Conservation (phyloP, 768 basidiomycete genomes). For the Xerocomus potaroensis region DNA sequence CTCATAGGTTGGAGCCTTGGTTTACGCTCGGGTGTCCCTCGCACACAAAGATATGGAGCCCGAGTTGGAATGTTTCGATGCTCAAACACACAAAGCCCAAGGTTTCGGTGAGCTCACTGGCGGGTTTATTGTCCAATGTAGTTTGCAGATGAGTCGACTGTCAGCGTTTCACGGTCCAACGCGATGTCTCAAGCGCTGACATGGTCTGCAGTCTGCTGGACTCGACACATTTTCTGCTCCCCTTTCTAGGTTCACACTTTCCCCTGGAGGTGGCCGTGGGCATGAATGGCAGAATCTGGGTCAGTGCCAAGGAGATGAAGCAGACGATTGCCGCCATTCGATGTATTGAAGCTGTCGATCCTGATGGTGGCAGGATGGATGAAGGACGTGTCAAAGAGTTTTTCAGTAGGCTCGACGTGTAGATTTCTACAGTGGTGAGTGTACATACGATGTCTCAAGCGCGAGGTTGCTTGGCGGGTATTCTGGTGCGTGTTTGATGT, state of each 20-base stretch:
- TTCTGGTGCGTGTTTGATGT: not conserved
- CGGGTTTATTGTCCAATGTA: slow-evolving; percentile 78
- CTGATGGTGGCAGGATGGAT: slow-evolving; percentile 63
- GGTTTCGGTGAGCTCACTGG: slow-evolving; percentile 93
- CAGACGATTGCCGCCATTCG: slow-evolving; percentile 73
- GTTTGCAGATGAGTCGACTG: slow-evolving; percentile 83
- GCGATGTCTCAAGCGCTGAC: slow-evolving; percentile 2
- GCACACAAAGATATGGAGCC: slow-evolving; percentile 99
- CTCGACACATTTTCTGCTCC: slow-evolving; percentile 77
- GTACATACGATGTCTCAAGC: not conserved
- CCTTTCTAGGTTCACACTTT: slow-evolving; percentile 73
- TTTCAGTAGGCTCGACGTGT: slow-evolving; percentile 43
- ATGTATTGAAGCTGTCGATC: slow-evolving; percentile 79
- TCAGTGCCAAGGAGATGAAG: slow-evolving; percentile 67
- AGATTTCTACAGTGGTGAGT: slow-evolving; percentile 1
- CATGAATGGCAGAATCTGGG: slow-evolving; percentile 89
- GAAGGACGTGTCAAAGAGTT: slow-evolving; percentile 50
- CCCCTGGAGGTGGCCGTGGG: slow-evolving; percentile 89
- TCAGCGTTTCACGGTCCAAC: slow-evolving; percentile 36
- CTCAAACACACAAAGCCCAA: slow-evolving; percentile 85
- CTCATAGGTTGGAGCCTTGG: slow-evolving; percentile 76
- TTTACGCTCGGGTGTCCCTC: slow-evolving; percentile 89
- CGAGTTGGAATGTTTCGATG: slow-evolving; percentile 94
- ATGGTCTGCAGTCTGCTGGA: slow-evolving; percentile 59
- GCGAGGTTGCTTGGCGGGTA: not conserved